Percentiles rank a stretch among this genome's conserved stretches.
Conservation (phyloP, 768 basidiomycete genomes). For the Boletus vinaceobasis region DNA sequence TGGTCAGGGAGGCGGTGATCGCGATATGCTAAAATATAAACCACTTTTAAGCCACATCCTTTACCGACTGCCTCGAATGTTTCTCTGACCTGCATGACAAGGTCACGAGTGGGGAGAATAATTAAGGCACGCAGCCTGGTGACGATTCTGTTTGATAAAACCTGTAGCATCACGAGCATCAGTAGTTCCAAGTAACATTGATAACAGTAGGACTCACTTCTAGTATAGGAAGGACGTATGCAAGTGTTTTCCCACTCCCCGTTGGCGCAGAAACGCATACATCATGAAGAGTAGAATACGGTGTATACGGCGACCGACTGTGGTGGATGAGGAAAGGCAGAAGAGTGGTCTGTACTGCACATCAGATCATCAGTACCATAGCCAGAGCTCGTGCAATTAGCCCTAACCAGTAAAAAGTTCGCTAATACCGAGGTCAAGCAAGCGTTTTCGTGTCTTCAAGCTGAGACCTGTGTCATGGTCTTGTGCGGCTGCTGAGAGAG, state of each 20-base stretch:
- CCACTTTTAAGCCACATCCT: constrained; percentile 83
- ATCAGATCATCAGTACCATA: constrained; percentile 13
- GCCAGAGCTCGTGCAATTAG: background rate
- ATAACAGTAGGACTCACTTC: constrained; percentile 49
- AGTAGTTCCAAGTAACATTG: background rate
- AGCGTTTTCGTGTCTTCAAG: constrained; percentile 54
- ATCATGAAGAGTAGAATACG: constrained; percentile 68
- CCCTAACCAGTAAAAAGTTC: constrained; percentile 83
- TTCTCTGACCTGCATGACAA: constrained; percentile 89
- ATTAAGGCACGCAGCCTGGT: constrained; percentile 85
- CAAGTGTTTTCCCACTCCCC: constrained; percentile 95
- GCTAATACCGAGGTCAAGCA: constrained; percentile 75
- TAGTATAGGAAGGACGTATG: constrained; percentile 91
- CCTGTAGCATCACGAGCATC: constrained; percentile 36
- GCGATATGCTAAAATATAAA: background rate
- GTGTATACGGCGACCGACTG: constrained; percentile 54
- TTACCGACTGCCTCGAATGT: constrained; percentile 83
- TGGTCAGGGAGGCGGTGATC: background rate
- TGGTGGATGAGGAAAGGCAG: constrained; percentile 73
- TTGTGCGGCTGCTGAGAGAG: constrained; percentile 39
- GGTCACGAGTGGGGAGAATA: constrained; percentile 89
- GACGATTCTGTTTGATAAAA: constrained; percentile 67
- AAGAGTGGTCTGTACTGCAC: constrained; percentile 81
- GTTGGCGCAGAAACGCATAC: constrained; percentile 96
- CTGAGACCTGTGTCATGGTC: constrained; percentile 51